Base-by-base conservation (phyloP, 2,329 filamentous ascomycete species). In the Macrophomina tecta region DNA sequence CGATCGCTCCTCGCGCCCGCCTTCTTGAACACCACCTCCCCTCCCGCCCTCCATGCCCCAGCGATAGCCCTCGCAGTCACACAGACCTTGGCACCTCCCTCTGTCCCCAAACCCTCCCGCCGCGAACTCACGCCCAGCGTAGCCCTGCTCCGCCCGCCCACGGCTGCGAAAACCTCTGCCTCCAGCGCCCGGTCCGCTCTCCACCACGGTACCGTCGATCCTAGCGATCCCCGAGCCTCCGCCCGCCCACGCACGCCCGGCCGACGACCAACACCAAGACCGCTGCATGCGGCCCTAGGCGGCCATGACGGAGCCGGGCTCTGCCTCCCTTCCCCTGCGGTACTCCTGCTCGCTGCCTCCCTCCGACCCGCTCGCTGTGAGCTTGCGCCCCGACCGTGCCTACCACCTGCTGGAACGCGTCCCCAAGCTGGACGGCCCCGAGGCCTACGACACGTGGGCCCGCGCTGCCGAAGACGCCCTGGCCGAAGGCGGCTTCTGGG, bases 371-470 rank as follows among this genome's bases (percentile, higher is more conserved):
- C 58, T 62, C 58, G 58, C 58, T 32, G 58, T 62, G 9, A 48
- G 58, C 58, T 32, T 62, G 58, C 42, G 45, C 42, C 30, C 58
- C 58, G 58, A 62, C 45, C n/a, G 49, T 32, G 18, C 58, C 45
- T 62, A 62, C 58, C 42, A 38, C 58, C 42, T 62, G 58, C 58
- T 62, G 11, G 58, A 62, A 11, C 45, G 58, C 45, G 45, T 40
- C 58, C 45, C 58, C 12, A 62, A 62, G 58, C 58, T 62, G 30
- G 58, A 62, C 58, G 58, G 58, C 38, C 58, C 58, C 58, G 58
- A 62, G 40, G 30, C 38, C 58, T 62, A 62, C 42, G 45, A 62
- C 45, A 32, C 58, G n/a, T 62, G 58, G 58, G 58, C 58, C 58
- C 18, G 32, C 32, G 18, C 32, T 7, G 32, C n/a, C 32, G 58